Base-by-base conservation (phyloP, 257 asterid genomes). In the Fraxinus pennsylvanica region DNA sequence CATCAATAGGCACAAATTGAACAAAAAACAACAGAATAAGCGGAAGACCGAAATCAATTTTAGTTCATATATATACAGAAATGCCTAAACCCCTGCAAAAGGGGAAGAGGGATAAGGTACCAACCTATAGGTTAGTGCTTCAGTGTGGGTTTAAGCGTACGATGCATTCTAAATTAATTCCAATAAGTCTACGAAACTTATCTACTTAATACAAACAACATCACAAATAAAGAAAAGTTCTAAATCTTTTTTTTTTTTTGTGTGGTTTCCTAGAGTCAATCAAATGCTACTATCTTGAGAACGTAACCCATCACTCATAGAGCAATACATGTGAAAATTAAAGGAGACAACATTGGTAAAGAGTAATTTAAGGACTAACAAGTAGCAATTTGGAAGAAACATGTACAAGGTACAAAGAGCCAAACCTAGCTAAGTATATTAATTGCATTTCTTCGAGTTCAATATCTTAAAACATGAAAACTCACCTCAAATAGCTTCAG, bases 401-500 rank as follows among this genome's bases (percentile, higher is more conserved):
- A 0, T 7, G n/a, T n/a, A n/a, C 1, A n/a, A 19, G 66, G 65
- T 54, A n/a, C 27, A 54, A 54, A 17, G 2, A 19, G 9, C 63
- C 63, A 17, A 54, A 5, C 10, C 9, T 25, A 54, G 27, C 27
- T 54, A 54, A 54, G 65, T 54, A 57, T 3, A 17, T 57, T n/a
- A n/a, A n/a, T 17, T 57, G 66, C 66, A 57, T 29, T n/a, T 4
- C 29, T 54, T 54, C 27, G 9, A 6, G 52, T 43, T 57, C 27
- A 57, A n/a, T n/a, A 77, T 76, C 61, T 74, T 78, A 81, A 80
- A 73, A 77, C 78, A 75, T 0, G 17, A 9, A 22, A 29, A 47
- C 57, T 63, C 35, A 43, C 76, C 87, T 84, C 77, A 71, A 50
- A 74, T 30, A 15, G 76, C 73, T 22, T 76, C 61, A 77, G 41